phyloP scores from a whole-genome alignment of 1,284 basidiomycete genomes.

The Heterobasidion annosum region DNA sequence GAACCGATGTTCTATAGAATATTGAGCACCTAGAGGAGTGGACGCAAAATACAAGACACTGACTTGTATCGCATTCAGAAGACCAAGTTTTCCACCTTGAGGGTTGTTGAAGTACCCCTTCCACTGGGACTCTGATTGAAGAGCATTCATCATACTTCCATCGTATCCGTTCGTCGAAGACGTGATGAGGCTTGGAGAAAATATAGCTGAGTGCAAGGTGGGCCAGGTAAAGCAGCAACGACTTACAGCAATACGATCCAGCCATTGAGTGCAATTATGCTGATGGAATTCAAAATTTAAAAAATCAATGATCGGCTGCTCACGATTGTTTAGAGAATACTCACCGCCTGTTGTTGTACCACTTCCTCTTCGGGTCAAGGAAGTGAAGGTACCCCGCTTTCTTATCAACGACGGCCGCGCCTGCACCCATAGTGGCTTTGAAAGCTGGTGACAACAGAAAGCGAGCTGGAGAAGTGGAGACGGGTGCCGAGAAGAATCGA shows the following conservation, averaged over 20 bases:
- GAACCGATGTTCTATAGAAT: constrained; percentile 50
- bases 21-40: background rate
- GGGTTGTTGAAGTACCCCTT: constrained; percentile 46
- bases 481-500: constrained; percentile 17
- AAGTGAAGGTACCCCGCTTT: constrained; percentile 40
- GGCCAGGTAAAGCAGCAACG: background rate
- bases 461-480: constrained; percentile 20
- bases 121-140: constrained; percentile 61
- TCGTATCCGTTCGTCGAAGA: constrained; percentile 74
- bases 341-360: constrained; percentile 66
- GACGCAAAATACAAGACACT: constrained; percentile 8
- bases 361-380: constrained; percentile 54
- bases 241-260: constrained; percentile 63
- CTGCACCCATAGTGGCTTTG: constrained; percentile 41
- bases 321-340: constrained; percentile 9
- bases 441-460: constrained; percentile 14
- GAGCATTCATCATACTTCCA: constrained; percentile 70
- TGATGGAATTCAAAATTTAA: constrained; percentile 15
- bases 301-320: background rate
- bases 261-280: constrained; percentile 51
- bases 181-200: constrained; percentile 48
- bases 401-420: constrained; percentile 24
- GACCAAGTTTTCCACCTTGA: constrained; percentile 46
- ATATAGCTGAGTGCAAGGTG: constrained; percentile 1
- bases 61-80: constrained; percentile 73